Evolutionary conservation across 306 rosid genomes (phyloP), one percentile per base, ranked within the genome.

Genomic region (Senna tora): DNA sequence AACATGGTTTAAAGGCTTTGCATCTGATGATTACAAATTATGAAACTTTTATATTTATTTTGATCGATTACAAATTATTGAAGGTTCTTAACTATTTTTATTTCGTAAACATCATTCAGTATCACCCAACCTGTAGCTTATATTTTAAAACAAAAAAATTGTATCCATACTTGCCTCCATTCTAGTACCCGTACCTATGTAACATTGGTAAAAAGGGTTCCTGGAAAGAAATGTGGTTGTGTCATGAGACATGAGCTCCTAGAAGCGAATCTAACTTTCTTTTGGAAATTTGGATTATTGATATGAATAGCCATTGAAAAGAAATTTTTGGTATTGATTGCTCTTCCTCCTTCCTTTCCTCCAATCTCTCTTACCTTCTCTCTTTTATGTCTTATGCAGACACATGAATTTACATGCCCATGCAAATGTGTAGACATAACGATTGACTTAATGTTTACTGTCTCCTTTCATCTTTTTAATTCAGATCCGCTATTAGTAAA

Each of bases 401-500:
- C 51, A 4, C 30, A 36, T 16, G 49, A 61, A 36, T 21, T 61
- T 9, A 33, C 28, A 69, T 42, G 57, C 62, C 49, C 33, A 7
- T 78, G 67, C 65, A 52, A 45, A 42, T 52, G 32, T 38, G 7
- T 13, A 7, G 28, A 33, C 62, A 32, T 51, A 61, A 49, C 58
- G 42, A 57, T 74, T 60, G 69, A 71, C 59, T 55, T 72, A 51
- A 52, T 72, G 33, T 22, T 28, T 36, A 9, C 36, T 66, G 45
- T 82, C 50, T 43, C 41, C 33, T 42, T 77, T 63, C 4, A 46
- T 66, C 67, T 71, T n/a, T 73, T 53, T 20, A 67, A 12, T 54
- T 75, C 74, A 94, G 98, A 94, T 81, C 97, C 96, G 4, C 92
- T 94, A 17, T 84, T 94, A 87, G 96, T 94, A 50, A 91, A 89